These are phyloP conservation scores for Xylaria sp. DNA, from an alignment of 2,329 filamentous ascomycete species.

Conservation along the genomic window DNA sequence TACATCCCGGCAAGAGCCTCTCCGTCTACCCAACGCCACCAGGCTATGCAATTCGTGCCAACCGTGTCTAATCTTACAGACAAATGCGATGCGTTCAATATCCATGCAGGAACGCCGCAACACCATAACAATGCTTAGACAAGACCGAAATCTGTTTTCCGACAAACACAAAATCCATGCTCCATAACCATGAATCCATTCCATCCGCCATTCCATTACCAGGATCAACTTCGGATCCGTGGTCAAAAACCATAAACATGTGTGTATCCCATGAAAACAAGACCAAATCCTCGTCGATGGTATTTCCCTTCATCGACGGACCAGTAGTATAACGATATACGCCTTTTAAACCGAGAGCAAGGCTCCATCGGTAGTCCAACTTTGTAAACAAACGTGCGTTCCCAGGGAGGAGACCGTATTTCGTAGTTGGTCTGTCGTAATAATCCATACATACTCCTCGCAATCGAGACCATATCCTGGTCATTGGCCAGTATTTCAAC, in stretches of 20 bases:
- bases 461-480: slow-evolving; percentile 3
- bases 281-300: background rate
- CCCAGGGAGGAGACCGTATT: background rate
- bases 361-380: background rate
- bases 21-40: slow-evolving; percentile 28
- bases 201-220: slow-evolving; percentile 10
- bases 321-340: slow-evolving; percentile 12
- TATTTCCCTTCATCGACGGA: background rate
- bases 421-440: background rate
- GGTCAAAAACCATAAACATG: background rate
- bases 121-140: slow-evolving; percentile 15
- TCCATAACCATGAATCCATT: slow-evolving; percentile 10
- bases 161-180: background rate
- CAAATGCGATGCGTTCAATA: slow-evolving; percentile 29
- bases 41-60: slow-evolving; percentile 23
- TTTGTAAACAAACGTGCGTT: slow-evolving; percentile 4
- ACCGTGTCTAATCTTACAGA: slow-evolving; percentile 10
- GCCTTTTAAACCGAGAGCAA: slow-evolving; percentile 2
- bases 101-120: slow-evolving; percentile 26
- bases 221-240: background rate
- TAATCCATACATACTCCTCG: slow-evolving; percentile 1
- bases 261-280: background rate
- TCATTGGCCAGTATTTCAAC: background rate
- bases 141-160: background rate
- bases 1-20: slow-evolving; percentile 18